phyloP scores from a whole-genome alignment of 805 yeast species.

The Suhomyces sp. region DNA sequence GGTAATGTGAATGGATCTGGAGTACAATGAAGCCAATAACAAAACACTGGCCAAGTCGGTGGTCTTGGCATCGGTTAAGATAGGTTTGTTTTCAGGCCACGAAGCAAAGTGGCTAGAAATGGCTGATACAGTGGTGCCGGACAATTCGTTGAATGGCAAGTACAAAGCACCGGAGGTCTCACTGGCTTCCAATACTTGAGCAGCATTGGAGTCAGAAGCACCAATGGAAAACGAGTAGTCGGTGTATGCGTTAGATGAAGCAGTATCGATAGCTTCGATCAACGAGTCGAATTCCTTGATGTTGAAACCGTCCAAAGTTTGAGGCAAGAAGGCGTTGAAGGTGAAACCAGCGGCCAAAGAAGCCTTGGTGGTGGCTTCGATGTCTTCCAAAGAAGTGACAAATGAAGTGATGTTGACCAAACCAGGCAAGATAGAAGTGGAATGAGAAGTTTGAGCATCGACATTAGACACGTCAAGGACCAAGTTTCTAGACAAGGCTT shows the following conservation, averaged over 20 bases:
- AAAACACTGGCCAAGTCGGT: conserved; percentile 91
- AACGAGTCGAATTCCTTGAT: conserved; percentile 66
- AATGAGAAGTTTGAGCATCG: conserved; percentile 90
- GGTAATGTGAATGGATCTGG: conserved; percentile 82
- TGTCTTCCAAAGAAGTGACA: conserved; percentile 67
- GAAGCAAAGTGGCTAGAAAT: conserved; percentile 74
- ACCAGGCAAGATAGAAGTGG: conserved; percentile 81
- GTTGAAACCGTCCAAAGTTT: conserved; percentile 58
- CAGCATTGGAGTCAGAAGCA: conserved; percentile 69
- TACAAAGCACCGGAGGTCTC: conserved; percentile 72
- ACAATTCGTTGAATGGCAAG: conserved; percentile 74
- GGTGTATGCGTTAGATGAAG: conserved; percentile 63
- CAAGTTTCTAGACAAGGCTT: conserved; percentile 79
- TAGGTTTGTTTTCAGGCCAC: conserved; percentile 84
- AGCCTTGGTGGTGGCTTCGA: conserved; percentile 65
- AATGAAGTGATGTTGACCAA: conserved; percentile 78
- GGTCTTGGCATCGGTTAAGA: conserved; percentile 87
- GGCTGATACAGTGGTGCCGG: conserved; percentile 67
- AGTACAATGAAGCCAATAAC: conserved; percentile 83
- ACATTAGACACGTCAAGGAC: conserved; percentile 66
- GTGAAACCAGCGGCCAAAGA: conserved; percentile 87
- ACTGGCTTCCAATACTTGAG: conserved; percentile 59
- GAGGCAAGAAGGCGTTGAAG: conserved; percentile 76
- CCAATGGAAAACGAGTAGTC: conserved; percentile 83
- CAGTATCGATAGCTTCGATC: conserved; percentile 57